Conservation (phyloP, 306 rosid species). For the Vigna trinervia region DNA sequence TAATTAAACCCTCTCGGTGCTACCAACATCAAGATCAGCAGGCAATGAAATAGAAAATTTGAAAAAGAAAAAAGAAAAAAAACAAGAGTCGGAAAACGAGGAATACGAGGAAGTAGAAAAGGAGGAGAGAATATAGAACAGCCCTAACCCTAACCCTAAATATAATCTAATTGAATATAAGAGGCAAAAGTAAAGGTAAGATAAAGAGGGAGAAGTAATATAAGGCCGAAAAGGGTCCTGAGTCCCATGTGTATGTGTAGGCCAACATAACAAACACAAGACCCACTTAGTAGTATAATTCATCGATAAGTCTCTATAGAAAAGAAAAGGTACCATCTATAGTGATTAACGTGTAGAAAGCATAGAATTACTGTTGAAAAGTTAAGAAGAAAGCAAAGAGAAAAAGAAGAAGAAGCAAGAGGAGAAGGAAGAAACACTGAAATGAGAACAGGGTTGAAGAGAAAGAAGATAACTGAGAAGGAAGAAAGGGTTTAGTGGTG, state of each 20-base stretch:
- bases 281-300: slow-evolving; percentile 39
- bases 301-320: slow-evolving; percentile 4
- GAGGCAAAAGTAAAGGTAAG: slow-evolving; percentile 29
- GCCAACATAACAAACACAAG: slow-evolving; percentile 36
- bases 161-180: slow-evolving; percentile 11
- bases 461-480: slow-evolving; percentile 43
- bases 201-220: not conserved
- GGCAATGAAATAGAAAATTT: slow-evolving; percentile 34
- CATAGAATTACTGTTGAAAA: slow-evolving; percentile 9
- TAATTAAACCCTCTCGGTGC: not conserved
- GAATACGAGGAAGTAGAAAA: not conserved
- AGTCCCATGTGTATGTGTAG: slow-evolving; percentile 32
- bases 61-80: not conserved
- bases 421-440: not conserved
- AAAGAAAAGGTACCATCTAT: slow-evolving; percentile 23
- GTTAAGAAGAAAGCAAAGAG: slow-evolving; percentile 25
- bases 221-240: not conserved
- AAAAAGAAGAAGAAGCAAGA: not conserved
- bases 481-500: slow-evolving; percentile 44
- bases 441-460: slow-evolving; percentile 26
- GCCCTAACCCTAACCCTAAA: slow-evolving; percentile 63
- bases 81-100: not conserved
- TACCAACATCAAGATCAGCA: slow-evolving; percentile 2
- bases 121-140: not conserved
- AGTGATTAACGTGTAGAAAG: not conserved